Evolutionary conservation across 257 asterid genomes (phyloP).

Genomic region (Solanum lycopersicoides): DNA sequence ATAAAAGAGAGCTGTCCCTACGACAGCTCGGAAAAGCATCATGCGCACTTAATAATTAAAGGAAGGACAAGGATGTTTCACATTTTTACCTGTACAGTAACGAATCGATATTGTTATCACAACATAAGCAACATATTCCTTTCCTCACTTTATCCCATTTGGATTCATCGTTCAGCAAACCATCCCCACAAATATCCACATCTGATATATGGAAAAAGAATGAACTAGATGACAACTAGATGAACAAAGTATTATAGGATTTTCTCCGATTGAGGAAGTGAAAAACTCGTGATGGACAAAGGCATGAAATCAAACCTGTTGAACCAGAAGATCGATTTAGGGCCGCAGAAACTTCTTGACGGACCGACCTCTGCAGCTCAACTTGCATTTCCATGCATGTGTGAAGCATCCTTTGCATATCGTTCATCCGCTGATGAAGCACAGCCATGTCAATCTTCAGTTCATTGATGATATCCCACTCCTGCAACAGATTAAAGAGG

Average conservation of each 20-base stretch:
- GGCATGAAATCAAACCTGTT: slow-evolving; percentile 25
- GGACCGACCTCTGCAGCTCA: slow-evolving; percentile 62
- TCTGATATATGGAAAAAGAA: not conserved
- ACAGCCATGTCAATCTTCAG: slow-evolving; percentile 66
- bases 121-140: slow-evolving; percentile 82
- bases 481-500: slow-evolving; percentile 20
- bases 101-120: slow-evolving; percentile 49
- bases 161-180: slow-evolving; percentile 25
- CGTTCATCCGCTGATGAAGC: slow-evolving; percentile 72
- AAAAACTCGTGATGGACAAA: not conserved
- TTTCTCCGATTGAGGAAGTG: not conserved
- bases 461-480: slow-evolving; percentile 61
- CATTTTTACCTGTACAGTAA: slow-evolving; percentile 65
- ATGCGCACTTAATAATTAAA: not conserved
- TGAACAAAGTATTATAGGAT: not conserved
- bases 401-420: slow-evolving; percentile 80
- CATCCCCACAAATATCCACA: slow-evolving; percentile 27
- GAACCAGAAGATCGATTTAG: slow-evolving; percentile 43
- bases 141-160: slow-evolving; percentile 60
- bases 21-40: not conserved
- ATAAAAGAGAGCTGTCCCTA: not conserved
- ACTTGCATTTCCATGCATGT: slow-evolving; percentile 85
- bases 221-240: not conserved
- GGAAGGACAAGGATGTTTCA: not conserved
- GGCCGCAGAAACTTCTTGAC: slow-evolving; percentile 81